Percentiles rank a stretch among this genome's conserved stretches.
Evolutionary conservation across 495 filamentous ascomycete genomes (phyloP).

Genomic region (Tuber umbilicatum): DNA sequence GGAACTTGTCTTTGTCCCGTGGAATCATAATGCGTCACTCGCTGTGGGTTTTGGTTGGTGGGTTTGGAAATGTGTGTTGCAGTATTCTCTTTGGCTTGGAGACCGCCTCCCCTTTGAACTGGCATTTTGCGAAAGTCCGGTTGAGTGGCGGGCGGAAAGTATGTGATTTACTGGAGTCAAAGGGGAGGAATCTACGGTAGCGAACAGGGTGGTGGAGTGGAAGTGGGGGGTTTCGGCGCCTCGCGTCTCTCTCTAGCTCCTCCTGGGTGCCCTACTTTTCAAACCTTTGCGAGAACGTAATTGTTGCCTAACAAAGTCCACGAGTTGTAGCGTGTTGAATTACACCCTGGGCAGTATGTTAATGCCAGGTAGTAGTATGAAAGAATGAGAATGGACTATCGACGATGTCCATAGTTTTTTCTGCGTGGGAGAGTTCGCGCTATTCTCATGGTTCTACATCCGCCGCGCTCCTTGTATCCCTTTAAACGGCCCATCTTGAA

Average conservation of each 20-base stretch:
- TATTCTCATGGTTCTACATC: background rate
- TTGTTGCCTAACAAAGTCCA: background rate
- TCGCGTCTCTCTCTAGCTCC: background rate
- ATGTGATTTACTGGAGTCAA: background rate
- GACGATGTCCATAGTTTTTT: background rate
- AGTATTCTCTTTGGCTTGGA: background rate
- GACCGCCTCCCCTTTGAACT: background rate
- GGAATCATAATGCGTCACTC: background rate
- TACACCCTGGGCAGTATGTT: background rate
- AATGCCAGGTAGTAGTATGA: background rate
- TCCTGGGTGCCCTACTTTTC: background rate
- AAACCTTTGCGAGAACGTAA: background rate
- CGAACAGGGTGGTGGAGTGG: background rate
- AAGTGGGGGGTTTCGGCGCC: background rate
- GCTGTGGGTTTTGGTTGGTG: background rate
- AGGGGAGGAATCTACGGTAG: background rate
- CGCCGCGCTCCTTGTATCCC: background rate
- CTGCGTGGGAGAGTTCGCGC: background rate
- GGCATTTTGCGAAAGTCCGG: background rate
- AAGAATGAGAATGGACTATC: background rate
- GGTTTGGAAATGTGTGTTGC: background rate
- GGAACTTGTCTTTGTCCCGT: background rate
- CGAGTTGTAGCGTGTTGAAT: background rate
- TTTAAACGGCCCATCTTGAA: background rate
- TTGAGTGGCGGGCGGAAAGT: background rate